phyloP scores from a whole-genome alignment of 1,284 basidiomycete genomes.

The Cryptococcus neoformans region DNA sequence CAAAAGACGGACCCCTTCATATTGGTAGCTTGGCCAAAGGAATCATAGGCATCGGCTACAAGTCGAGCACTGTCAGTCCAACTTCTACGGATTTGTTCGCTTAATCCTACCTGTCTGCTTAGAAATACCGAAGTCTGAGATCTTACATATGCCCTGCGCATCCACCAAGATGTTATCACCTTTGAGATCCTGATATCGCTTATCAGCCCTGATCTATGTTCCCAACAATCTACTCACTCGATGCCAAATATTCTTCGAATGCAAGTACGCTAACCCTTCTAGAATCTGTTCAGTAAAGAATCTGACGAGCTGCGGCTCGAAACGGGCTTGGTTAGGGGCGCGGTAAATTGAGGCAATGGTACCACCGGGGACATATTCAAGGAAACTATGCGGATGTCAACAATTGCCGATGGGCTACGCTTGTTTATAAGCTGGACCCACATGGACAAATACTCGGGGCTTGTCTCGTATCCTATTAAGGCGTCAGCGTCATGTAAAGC shows the following conservation, averaged over 20 bases:
- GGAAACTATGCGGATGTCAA: slow-evolving; percentile 60
- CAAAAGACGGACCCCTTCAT: slow-evolving; percentile 98
- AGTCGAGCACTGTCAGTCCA: background rate
- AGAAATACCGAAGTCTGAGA: slow-evolving; percentile 90
- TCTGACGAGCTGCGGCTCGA: slow-evolving; percentile 82
- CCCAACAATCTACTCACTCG: slow-evolving; percentile 56
- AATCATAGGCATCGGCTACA: slow-evolving; percentile 72
- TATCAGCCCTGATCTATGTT: background rate
- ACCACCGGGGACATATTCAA: slow-evolving; percentile 98
- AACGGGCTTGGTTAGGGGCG: slow-evolving; percentile 70
- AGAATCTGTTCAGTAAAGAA: slow-evolving; percentile 93
- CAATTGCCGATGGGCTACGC: background rate
- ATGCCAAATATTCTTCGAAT: slow-evolving; percentile 87
- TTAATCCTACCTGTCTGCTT: slow-evolving; percentile 60
- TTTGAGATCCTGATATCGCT: slow-evolving; percentile 75
- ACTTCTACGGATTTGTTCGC: background rate
- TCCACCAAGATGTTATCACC: slow-evolving; percentile 98
- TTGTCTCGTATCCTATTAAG: slow-evolving; percentile 72
- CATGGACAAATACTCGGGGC: slow-evolving; percentile 87
- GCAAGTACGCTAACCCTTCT: slow-evolving; percentile 87
- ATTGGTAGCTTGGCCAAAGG: slow-evolving; percentile 68
- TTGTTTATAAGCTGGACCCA: slow-evolving; percentile 51
- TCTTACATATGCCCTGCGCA: slow-evolving; percentile 89
- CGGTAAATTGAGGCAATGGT: slow-evolving; percentile 90
- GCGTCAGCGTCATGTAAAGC: background rate